These are phyloP conservation scores for Haematococcus lacustris DNA, from an alignment of 139 green algal genomes.

Conservation along the genomic window DNA sequence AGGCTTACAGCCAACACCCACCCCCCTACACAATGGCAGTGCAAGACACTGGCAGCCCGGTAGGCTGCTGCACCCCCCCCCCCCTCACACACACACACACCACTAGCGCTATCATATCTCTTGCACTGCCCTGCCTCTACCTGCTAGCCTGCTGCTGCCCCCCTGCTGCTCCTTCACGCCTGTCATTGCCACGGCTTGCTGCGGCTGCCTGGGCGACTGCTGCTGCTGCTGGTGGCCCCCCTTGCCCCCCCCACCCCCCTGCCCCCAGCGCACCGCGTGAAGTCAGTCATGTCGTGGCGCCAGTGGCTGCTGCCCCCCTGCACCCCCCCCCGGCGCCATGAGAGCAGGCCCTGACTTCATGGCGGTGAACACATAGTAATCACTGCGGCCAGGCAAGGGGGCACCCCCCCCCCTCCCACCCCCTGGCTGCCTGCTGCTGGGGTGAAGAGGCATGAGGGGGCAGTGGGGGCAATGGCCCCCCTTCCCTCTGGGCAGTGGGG, in stretches of 20 bases:
- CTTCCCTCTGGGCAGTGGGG: background rate
- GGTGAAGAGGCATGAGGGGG: background rate
- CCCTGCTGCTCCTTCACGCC: no score
- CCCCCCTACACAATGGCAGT: no score
- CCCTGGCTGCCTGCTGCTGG: background rate
- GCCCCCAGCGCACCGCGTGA: no score
- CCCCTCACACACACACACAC: background rate
- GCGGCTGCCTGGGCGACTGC: background rate
- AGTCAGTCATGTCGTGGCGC: background rate
- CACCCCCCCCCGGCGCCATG: background rate
- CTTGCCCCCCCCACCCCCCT: background rate
- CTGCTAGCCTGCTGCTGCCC: no score
- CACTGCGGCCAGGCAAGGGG: background rate
- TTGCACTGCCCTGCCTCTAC: no score
- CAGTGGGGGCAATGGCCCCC: background rate
- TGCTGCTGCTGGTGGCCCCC: background rate
- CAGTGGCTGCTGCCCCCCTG: background rate
- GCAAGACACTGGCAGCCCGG: background rate
- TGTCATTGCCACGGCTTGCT: background rate
- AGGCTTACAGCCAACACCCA: no score
- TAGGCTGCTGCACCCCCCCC: background rate
- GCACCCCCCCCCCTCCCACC: no score
- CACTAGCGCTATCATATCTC: background rate
- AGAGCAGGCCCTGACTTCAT: background rate
- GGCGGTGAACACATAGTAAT: slow-evolving; percentile 11